A percentile compares a stretch with the other conserved stretches of the same genome.
Evolutionary conservation across 257 asterid species (phyloP).

Genomic region (Galeopsis tetrahit): DNA sequence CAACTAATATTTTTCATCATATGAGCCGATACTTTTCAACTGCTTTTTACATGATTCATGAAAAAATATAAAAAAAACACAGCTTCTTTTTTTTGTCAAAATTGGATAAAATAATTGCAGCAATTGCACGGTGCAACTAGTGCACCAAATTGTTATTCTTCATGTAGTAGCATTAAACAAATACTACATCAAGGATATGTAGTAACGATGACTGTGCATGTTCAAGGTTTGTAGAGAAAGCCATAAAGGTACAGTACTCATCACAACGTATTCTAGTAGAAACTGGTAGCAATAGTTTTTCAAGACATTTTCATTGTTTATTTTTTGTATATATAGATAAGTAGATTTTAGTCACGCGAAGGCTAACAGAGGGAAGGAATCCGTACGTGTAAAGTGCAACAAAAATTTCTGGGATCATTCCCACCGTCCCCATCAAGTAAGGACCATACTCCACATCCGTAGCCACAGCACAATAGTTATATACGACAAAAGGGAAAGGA

Average conservation of each 20-base stretch:
- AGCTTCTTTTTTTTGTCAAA: too few relatives aligned
- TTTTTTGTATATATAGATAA: not conserved
- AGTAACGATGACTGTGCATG: not conserved
- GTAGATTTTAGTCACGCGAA: not conserved
- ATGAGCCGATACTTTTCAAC: too few relatives aligned
- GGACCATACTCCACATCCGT: slow-evolving; percentile 80
- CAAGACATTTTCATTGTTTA: not conserved
- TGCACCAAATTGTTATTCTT: too few relatives aligned
- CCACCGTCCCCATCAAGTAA: slow-evolving; percentile 79
- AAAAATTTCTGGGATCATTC: slow-evolving; percentile 87
- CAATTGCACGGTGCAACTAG: too few relatives aligned
- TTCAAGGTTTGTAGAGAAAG: not conserved
- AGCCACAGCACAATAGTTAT: slow-evolving; percentile 90
- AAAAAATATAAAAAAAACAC: too few relatives aligned
- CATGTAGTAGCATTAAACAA: not conserved
- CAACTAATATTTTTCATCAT: too few relatives aligned
- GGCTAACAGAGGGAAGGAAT: slow-evolving; percentile 30
- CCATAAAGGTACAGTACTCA: not conserved
- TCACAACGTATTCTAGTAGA: slow-evolving; percentile 18
- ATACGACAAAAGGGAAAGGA: slow-evolving; percentile 84
- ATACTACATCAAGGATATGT: not conserved
- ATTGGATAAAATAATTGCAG: too few relatives aligned
- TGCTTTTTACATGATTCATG: too few relatives aligned
- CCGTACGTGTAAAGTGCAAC: slow-evolving; percentile 91
- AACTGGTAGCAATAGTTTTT: not conserved